phyloP scores from a whole-genome alignment of 2,329 filamentous ascomycete genomes.

The Cryphonectria radicalis region DNA sequence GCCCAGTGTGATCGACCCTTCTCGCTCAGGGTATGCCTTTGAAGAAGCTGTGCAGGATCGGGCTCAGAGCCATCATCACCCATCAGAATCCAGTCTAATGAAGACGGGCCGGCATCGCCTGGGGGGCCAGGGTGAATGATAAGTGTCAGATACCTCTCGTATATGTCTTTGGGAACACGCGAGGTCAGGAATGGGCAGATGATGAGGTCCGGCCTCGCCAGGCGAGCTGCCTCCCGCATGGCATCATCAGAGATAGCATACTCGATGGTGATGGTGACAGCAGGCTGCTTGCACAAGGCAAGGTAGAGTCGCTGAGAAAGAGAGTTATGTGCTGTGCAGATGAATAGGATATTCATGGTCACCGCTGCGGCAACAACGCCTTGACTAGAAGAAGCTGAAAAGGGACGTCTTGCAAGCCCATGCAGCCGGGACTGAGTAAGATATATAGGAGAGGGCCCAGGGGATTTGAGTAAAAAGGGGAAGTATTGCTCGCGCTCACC shows the following conservation, averaged over 20 bases:
- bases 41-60: constrained; percentile 37
- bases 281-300: constrained; percentile 41
- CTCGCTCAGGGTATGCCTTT: constrained; percentile 33
- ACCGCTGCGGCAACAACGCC: not conserved
- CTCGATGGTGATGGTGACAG: constrained; percentile 46
- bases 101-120: constrained; percentile 47
- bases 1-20: constrained; percentile 46
- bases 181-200: constrained; percentile 48
- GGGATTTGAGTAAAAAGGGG: too few relatives aligned
- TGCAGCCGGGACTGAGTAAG: too few relatives aligned
- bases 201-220: constrained; percentile 45
- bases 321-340: constrained; percentile 51
- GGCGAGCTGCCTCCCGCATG: constrained; percentile 44
- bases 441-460: not conserved
- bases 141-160: constrained; percentile 43
- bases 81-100: constrained; percentile 48
- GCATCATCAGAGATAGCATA: constrained; percentile 40
- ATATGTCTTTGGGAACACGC: constrained; percentile 42
- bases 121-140: constrained; percentile 48
- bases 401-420: not conserved
- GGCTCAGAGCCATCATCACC: constrained; percentile 45
- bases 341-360: constrained; percentile 41
- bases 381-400: not conserved
- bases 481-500: not conserved
- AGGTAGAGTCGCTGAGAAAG: constrained; percentile 46